Base-by-base conservation (phyloP, 371 early-diverging fungal species). In the Blyttiomyces sp. region DNA sequence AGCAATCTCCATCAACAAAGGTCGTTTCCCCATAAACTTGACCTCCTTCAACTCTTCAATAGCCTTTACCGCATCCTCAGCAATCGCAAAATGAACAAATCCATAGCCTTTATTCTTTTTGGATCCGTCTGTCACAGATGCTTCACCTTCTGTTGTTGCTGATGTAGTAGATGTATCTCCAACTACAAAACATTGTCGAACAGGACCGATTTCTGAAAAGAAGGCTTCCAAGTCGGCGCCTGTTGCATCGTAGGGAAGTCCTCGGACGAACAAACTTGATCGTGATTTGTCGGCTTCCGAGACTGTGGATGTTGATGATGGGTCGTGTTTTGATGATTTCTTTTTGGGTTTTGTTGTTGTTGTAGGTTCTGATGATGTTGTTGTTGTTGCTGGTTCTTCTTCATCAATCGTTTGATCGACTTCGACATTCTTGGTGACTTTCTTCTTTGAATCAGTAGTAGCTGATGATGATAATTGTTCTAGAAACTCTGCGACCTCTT, bases 161-260 rank as follows among this genome's bases (percentile, higher is more conserved):
- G 74, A 56, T 21, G 54, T 7, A 13, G 26, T 53, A n/a, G 32
- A 4, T 1, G 59, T 64, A 43, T 77, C 81, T 2, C 59, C 57
- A 0, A 94, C 94, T 27, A 94, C 91, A 73, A 95, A 96, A 69
- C 92, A 92, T 23, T 87, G 86, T 43, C 92, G 78, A 31, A 94
- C 71, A 11, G 97, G 96, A 3, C 96, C 97, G 34, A 94, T 70
- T 13, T 90, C 90, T 43, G 86, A 80, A 72, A 95, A 95, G 72
- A 92, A 93, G 23, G 75, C 84, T 69, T 92, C 91, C 17, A 96
- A 82, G 61, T 95, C 86, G 31, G 72, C 77, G 59, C 82, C 83
- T 9, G 90, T 89, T 1, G 92, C 92, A 34, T 84, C 77, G 50
- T 75, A 86, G 13, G 96, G 96, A 28, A 96, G 71, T 2, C 85